Percentiles rank a stretch among this genome's conserved stretches.
phyloP scores from a whole-genome alignment of 257 asterid species.

The Osmanthus fragrans region DNA sequence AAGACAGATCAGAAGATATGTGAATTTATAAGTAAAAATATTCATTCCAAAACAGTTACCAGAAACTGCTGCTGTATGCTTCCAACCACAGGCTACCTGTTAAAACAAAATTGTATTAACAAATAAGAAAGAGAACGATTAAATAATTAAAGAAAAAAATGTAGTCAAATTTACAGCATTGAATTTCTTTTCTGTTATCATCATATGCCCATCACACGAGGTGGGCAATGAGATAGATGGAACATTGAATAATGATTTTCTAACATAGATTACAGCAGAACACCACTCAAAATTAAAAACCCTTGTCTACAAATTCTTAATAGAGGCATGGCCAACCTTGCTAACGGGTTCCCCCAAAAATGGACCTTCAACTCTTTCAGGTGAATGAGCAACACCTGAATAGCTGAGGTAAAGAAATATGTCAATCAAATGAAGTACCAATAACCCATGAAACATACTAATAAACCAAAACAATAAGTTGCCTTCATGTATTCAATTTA shows the following conservation, averaged over 20 bases:
- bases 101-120: constrained; percentile 13
- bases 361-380: constrained; percentile 91
- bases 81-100: constrained; percentile 99
- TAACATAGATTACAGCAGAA: constrained; percentile 6
- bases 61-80: constrained; percentile 94
- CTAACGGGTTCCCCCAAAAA: constrained; percentile 58
- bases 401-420: constrained; percentile 46
- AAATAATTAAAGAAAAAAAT: not conserved
- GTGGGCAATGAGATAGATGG: not conserved
- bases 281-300: not conserved
- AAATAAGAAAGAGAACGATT: constrained; percentile 5
- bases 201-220: constrained; percentile 4
- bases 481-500: constrained; percentile 12
- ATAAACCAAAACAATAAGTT: constrained; percentile 10
- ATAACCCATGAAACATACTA: constrained; percentile 3
- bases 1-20: not conserved
- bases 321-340: constrained; percentile 54
- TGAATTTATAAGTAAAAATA: constrained; percentile 8
- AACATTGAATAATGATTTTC: not conserved
- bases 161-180: constrained; percentile 2
- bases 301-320: not conserved
- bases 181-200: constrained; percentile 11
- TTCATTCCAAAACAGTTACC: constrained; percentile 50
- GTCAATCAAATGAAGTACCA: constrained; percentile 27
- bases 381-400: constrained; percentile 65